Conservation (phyloP, 2,329 filamentous ascomycete species). For the Aspergillus sp. region DNA sequence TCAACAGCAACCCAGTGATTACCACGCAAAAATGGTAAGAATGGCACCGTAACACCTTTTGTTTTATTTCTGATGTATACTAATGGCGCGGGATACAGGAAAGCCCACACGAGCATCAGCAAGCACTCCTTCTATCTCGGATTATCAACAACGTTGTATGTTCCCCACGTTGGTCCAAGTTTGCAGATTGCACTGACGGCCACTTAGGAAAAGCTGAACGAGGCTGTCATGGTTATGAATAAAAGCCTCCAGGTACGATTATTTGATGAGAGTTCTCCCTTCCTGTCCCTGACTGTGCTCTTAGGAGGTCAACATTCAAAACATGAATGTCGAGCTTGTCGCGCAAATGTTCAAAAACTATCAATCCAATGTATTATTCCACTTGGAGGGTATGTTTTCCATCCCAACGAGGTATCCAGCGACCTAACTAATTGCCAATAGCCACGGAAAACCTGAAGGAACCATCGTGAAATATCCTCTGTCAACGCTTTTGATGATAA, state of each 20-base stretch:
- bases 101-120: conserved; percentile 95
- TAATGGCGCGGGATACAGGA: conserved; percentile 55
- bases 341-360: conserved; percentile 99
- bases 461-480: conserved; percentile 55
- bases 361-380: conserved; percentile 95
- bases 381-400: conserved; percentile 75
- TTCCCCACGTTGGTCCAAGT: conserved; percentile 18
- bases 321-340: conserved; percentile 97
- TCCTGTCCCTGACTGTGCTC: neutral
- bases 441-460: conserved; percentile 83
- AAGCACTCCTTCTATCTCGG: conserved; percentile 86
- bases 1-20: neutral
- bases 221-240: conserved; percentile 89
- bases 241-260: conserved; percentile 74
- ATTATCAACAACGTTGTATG: conserved; percentile 97
- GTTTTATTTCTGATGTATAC: neutral
- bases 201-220: conserved; percentile 89
- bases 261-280: neutral
- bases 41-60: neutral
- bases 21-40: conserved; percentile 18
- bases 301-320: conserved; percentile 95
- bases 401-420: neutral
- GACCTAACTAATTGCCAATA: conserved; percentile 35
- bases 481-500: neutral
- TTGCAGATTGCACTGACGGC: neutral